Evolutionary conservation across 441 rosid species (phyloP), one percentile per base, ranked within the genome.

Genomic region (Mallotus japonicus): DNA sequence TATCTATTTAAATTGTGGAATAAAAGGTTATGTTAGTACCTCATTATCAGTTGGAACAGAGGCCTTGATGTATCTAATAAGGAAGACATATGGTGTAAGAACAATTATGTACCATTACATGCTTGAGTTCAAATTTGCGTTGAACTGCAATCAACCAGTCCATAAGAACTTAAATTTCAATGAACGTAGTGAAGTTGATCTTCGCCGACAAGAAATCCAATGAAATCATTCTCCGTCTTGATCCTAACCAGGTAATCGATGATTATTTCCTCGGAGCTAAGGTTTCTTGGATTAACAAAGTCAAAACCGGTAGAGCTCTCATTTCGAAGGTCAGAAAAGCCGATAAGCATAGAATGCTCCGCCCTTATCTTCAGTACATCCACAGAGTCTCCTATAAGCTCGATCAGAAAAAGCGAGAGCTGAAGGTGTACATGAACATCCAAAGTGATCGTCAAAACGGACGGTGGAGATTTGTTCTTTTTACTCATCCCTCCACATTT

Each of bases 101-200:
- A 95, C 93, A 6, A 97, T 88, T 73, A 95, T 64, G 50, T 82
- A 80, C 99, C 97, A 95, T 67, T 88, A 94, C 98, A 0, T 89
- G n/a, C n/a, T n/a, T n/a, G n/a, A n/a, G n/a, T n/a, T n/a, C n/a
- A n/a, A n/a, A n/a, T n/a, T n/a, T n/a, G n/a, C n/a, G n/a, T n/a
- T n/a, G n/a, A n/a, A n/a, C n/a, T n/a, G n/a, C n/a, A n/a, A n/a
- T n/a, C n/a, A n/a, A n/a, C n/a, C n/a, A n/a, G n/a, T n/a, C n/a
- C n/a, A n/a, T n/a, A n/a, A n/a, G n/a, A n/a, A n/a, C n/a, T n/a
- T n/a, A n/a, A n/a, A n/a, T n/a, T n/a, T n/a, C n/a, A n/a, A n/a
- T n/a, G n/a, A n/a, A n/a, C n/a, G n/a, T n/a, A n/a, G n/a, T n/a
- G n/a, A n/a, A n/a, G n/a, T n/a, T n/a, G n/a, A n/a, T 92, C 65